A percentile compares a stretch with the other conserved stretches of the same genome.
phyloP scores from a whole-genome alignment of 805 yeast species.

The Groenewaldozyma tartarivorans region DNA sequence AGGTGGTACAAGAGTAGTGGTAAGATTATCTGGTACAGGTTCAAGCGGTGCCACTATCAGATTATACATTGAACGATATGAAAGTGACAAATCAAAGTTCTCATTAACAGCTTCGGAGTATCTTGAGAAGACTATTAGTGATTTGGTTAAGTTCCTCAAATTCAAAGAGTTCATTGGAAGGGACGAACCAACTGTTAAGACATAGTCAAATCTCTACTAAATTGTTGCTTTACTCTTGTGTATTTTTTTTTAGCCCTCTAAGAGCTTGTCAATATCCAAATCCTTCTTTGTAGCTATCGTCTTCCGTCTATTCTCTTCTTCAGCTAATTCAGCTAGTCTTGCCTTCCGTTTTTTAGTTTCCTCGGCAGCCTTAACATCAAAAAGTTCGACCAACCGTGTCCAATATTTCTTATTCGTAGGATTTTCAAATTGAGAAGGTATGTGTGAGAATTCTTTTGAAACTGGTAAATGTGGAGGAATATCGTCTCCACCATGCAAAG shows the following conservation, averaged over 20 bases:
- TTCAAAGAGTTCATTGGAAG: conserved; percentile 69
- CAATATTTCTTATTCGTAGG: conserved; percentile 8
- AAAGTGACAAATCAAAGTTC: conserved; percentile 45
- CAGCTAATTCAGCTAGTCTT: conserved; percentile 4
- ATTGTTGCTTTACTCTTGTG: not conserved
- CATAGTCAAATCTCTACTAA: conserved; percentile 31
- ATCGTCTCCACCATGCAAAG: conserved; percentile 25
- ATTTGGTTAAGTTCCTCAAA: conserved; percentile 58
- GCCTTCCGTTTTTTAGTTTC: conserved; percentile 8
- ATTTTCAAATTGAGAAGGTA: conserved; percentile 14
- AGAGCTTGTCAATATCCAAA: conserved; percentile 17
- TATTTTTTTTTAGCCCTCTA: conserved; percentile 5
- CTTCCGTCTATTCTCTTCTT: not conserved
- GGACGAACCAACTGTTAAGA: conserved; percentile 81
- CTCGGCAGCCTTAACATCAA: conserved; percentile 14
- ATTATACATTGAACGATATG: conserved; percentile 79
- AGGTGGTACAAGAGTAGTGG: conserved; percentile 76
- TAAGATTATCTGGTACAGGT: conserved; percentile 93
- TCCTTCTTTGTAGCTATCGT: conserved; percentile 8
- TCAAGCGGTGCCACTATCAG: conserved; percentile 96
- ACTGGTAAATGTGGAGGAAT: conserved; percentile 26
- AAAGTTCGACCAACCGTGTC: conserved; percentile 10
- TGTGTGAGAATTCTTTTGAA: conserved; percentile 14
- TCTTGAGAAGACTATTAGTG: conserved; percentile 50
- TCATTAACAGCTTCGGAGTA: conserved; percentile 52